Percentiles rank a stretch among this genome's conserved stretches.
Evolutionary conservation across 345 rosid genomes (phyloP).

Genomic region (Gossypium thurberi): DNA sequence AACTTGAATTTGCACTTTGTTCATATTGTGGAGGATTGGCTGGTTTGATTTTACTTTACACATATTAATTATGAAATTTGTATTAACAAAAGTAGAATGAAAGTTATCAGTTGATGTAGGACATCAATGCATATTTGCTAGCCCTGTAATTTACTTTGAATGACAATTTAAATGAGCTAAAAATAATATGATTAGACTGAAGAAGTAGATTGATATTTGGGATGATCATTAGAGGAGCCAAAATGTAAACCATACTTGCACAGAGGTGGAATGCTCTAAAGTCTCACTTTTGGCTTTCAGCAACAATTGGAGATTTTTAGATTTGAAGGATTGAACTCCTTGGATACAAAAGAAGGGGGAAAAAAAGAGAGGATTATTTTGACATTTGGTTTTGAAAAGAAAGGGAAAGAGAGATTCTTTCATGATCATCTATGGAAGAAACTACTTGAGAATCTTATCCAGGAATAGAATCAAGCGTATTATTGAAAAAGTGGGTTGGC

Average conservation of each 20-base stretch:
- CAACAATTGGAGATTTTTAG: background rate
- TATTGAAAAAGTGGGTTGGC: background rate
- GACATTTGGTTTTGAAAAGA: background rate
- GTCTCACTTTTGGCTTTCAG: background rate
- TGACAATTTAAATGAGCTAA: background rate
- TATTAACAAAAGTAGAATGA: background rate
- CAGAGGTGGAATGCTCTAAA: background rate
- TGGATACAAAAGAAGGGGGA: background rate
- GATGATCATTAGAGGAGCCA: background rate
- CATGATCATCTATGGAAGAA: background rate
- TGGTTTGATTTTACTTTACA: background rate
- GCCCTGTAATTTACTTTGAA: background rate
- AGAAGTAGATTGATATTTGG: background rate
- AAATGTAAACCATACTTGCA: background rate
- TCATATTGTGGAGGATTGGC: background rate
- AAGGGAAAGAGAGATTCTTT: background rate
- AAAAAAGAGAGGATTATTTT: too few relatives aligned
- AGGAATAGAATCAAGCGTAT: background rate
- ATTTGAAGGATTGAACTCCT: background rate
- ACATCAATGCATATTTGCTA: background rate
- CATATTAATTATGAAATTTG: background rate
- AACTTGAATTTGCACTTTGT: background rate
- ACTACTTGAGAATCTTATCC: background rate
- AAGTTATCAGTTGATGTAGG: background rate
- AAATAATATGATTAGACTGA: background rate